Percentiles rank a stretch among this genome's conserved stretches.
phyloP scores from a whole-genome alignment of 805 yeast species.

The Metschnikowia gruessii region DNA sequence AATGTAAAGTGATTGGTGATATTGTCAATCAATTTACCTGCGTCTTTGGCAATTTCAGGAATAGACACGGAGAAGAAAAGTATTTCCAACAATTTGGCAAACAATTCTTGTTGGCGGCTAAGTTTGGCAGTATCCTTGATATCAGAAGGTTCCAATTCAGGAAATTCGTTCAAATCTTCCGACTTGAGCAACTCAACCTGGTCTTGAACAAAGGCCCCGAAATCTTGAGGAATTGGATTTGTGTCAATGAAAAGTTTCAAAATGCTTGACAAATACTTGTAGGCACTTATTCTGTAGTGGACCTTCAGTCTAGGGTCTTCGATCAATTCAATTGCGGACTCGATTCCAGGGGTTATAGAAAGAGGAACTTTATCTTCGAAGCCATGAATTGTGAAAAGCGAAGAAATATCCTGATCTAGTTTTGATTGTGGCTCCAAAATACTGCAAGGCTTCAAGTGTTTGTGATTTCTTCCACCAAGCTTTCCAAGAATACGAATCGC shows the following conservation, averaged over 20 bases:
- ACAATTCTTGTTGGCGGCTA: constrained; percentile 61
- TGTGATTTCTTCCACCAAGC: constrained; percentile 92
- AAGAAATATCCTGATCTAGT: constrained; percentile 66
- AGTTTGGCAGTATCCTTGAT: constrained; percentile 49
- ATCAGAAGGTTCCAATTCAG: constrained; percentile 40
- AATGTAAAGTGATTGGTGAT: constrained; percentile 77
- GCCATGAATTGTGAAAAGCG: constrained; percentile 70
- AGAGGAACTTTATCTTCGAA: constrained; percentile 56
- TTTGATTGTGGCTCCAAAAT: constrained; percentile 55
- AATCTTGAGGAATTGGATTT: constrained; percentile 46
- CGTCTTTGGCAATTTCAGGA: constrained; percentile 68
- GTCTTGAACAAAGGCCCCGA: constrained; percentile 43
- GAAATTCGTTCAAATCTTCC: constrained; percentile 34
- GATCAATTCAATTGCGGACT: constrained; percentile 71
- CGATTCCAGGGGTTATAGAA: constrained; percentile 79
- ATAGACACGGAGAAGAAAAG: constrained; percentile 75
- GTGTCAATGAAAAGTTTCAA: constrained; percentile 66
- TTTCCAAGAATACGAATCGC: constrained; percentile 92
- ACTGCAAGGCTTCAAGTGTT: constrained; percentile 72
- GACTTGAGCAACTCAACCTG: constrained; percentile 47
- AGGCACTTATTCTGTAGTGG: constrained; percentile 77
- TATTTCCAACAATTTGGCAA: constrained; percentile 62
- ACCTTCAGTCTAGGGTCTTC: constrained; percentile 61
- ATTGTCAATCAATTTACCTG: constrained; percentile 56
- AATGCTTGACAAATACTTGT: constrained; percentile 62